Conservation (phyloP, 2,329 filamentous ascomycete species). For the Blastomyces gilchristii region DNA sequence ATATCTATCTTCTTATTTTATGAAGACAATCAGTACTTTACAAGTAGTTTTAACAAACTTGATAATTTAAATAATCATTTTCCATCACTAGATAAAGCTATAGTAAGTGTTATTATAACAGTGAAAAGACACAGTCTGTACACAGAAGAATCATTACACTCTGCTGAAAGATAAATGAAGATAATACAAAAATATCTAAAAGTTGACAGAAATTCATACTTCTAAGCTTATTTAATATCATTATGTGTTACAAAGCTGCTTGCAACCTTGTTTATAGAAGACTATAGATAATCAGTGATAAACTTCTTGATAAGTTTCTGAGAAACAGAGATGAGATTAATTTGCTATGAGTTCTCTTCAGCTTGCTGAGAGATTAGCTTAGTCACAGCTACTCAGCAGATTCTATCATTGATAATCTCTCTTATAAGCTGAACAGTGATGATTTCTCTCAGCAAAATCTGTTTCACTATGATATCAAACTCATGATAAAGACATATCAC, state of each 20-base stretch:
- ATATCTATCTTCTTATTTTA: slow-evolving; percentile 1
- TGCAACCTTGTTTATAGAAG: slow-evolving; percentile 3
- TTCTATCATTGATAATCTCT: slow-evolving; percentile 6
- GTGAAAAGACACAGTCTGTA: too few relatives aligned
- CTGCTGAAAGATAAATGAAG: background rate
- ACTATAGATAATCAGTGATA: background rate
- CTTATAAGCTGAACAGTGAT: background rate
- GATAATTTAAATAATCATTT: background rate
- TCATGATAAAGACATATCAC: slow-evolving; percentile 8
- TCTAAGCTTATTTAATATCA: background rate
- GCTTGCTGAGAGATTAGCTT: slow-evolving; percentile 5
- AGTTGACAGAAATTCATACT: slow-evolving; percentile 1
- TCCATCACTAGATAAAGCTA: background rate
- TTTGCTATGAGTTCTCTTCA: slow-evolving; percentile 7
- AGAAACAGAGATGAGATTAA: slow-evolving; percentile 6
- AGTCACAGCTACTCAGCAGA: background rate
- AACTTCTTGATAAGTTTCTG: slow-evolving; percentile 7
- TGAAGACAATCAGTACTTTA: background rate
- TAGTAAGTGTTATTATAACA: background rate
- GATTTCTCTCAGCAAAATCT: slow-evolving; percentile 8
- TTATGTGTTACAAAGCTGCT: background rate
- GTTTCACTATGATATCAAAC: slow-evolving; percentile 6
- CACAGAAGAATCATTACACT: too few relatives aligned
- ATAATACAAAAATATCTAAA: background rate
- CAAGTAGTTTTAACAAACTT: background rate